Evolutionary conservation across 108 stramenopile genomes (phyloP).

Genomic region (Seminavis robusta): DNA sequence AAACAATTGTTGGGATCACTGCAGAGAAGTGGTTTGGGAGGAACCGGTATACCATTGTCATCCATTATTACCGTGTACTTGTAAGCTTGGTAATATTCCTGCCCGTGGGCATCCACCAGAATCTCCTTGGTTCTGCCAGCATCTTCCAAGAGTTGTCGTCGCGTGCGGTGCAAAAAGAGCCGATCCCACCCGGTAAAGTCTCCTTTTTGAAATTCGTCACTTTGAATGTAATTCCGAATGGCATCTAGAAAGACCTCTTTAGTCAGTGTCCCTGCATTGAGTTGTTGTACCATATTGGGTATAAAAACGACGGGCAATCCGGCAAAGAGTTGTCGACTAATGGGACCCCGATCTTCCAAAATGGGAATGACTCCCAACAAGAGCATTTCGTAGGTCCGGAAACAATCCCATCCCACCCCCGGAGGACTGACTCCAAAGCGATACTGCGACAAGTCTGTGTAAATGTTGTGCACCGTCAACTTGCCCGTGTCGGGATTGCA

Average conservation of each 20-base stretch:
- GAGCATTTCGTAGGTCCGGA: slow-evolving; percentile 5
- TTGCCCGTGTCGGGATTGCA: neutral
- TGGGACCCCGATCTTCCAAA: neutral
- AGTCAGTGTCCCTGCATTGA: too few species aligned
- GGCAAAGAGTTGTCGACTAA: neutral
- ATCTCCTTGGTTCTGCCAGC: neutral
- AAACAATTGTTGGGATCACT: too few species aligned
- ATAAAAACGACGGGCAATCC: neutral
- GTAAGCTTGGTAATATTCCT: too few species aligned
- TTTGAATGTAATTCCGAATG: neutral
- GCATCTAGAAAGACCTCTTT: neutral
- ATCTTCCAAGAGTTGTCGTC: neutral
- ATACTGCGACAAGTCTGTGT: neutral
- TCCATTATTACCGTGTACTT: too few species aligned
- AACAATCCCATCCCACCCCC: slow-evolving; percentile 9
- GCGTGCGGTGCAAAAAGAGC: neutral
- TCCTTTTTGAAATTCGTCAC: neutral
- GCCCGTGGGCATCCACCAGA: neutral
- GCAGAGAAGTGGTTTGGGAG: too few species aligned
- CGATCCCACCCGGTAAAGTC: neutral
- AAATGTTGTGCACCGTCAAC: neutral
- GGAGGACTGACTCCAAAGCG: slow-evolving; percentile 1
- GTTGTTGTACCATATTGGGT: neutral
- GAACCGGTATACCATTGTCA: too few species aligned
- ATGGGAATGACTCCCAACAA: slow-evolving; percentile 13